Conservation (phyloP, 2,329 filamentous ascomycete species). For the Trichophyton rubrum region DNA sequence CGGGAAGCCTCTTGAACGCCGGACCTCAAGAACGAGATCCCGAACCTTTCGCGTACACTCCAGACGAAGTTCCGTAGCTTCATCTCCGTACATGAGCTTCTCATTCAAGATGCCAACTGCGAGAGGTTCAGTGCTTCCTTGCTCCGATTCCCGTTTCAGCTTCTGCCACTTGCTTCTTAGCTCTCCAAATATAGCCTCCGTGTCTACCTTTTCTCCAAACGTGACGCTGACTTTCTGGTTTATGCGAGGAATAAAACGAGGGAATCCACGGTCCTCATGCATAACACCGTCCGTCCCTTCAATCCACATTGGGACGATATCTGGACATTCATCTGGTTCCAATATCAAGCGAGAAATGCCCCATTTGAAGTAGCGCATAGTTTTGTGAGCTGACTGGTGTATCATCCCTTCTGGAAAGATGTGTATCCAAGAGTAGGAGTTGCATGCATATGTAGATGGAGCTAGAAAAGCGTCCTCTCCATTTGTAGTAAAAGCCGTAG, state of each 20-base stretch:
- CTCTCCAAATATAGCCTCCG: slow-evolving; percentile 63
- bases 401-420: slow-evolving; percentile 93
- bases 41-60: slow-evolving; percentile 71
- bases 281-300: slow-evolving; percentile 81
- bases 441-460: slow-evolving; percentile 57
- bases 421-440: slow-evolving; percentile 76
- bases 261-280: slow-evolving; percentile 68
- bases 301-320: slow-evolving; percentile 87
- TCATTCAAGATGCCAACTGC: slow-evolving; percentile 49
- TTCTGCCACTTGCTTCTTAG: slow-evolving; percentile 61
- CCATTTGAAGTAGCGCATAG: slow-evolving; percentile 97
- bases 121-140: slow-evolving; percentile 21
- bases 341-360: slow-evolving; percentile 82
- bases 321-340: slow-evolving; percentile 74
- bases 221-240: slow-evolving; percentile 59
- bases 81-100: slow-evolving; percentile 53
- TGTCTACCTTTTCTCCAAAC: slow-evolving; percentile 67
- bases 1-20: slow-evolving; percentile 57
- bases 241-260: slow-evolving; percentile 65
- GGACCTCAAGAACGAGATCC: slow-evolving; percentile 66
- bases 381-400: slow-evolving; percentile 66
- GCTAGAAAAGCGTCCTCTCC: slow-evolving; percentile 45
- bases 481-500: slow-evolving; percentile 30
- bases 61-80: slow-evolving; percentile 63
- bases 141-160: slow-evolving; percentile 44